Conservation (phyloP, 805 yeast species). For the Lachancea sp. region DNA sequence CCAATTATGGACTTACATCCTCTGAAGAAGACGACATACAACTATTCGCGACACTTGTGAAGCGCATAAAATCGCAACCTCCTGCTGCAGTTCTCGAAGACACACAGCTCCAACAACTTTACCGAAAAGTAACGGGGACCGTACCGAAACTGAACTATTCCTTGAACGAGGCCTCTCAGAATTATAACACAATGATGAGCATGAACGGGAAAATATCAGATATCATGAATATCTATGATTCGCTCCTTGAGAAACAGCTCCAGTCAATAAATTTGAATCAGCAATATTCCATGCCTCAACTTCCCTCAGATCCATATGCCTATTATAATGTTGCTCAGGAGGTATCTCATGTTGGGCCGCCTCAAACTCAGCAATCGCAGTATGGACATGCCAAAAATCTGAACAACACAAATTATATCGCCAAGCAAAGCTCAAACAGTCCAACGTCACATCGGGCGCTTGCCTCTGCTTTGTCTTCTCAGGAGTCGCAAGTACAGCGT, state of each 20-base stretch:
- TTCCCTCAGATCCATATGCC: constrained; percentile 26
- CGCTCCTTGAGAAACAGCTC: constrained; percentile 54
- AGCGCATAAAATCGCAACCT: constrained; percentile 43
- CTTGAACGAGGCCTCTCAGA: constrained; percentile 49
- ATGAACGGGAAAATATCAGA: constrained; percentile 74
- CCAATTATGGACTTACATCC: constrained; percentile 39
- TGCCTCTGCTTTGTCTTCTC: constrained; percentile 2
- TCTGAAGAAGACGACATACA: constrained; percentile 66
- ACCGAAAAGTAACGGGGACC: constrained; percentile 50
- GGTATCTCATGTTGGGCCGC: constrained; percentile 1
- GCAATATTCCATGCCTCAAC: constrained; percentile 24
- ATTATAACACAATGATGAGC: constrained; percentile 60
- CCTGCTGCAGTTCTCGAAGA: constrained; percentile 35
- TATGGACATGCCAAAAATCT: too few relatives aligned
- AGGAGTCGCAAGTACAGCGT: constrained; percentile 13
- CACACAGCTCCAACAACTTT: constrained; percentile 35
- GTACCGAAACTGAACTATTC: constrained; percentile 66
- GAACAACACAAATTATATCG: too few relatives aligned
- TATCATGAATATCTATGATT: constrained; percentile 70
- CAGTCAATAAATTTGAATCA: constrained; percentile 35
- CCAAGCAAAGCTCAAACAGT: too few relatives aligned
- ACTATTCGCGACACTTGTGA: constrained; percentile 62
- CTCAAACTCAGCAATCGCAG: neutral
- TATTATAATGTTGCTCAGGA: constrained; percentile 9
- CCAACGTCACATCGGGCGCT: neutral